Conservation (phyloP, 2,329 filamentous ascomycete genomes). For the Microdochium paspali region DNA sequence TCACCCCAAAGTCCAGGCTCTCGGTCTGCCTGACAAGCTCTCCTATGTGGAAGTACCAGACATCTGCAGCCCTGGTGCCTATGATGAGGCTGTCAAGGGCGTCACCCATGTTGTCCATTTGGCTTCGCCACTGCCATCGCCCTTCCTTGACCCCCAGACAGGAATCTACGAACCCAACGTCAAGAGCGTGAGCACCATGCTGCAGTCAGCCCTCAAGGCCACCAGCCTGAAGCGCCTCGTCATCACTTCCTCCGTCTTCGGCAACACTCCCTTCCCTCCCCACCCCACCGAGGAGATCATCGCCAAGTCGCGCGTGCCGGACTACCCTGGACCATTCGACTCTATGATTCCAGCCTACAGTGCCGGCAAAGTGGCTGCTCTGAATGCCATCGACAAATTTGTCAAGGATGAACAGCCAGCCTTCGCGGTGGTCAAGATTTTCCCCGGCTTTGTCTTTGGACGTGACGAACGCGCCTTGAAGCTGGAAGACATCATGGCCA, state of each 20-base stretch:
- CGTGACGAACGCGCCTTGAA: constrained; percentile 3
- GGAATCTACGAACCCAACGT: constrained; percentile 6
- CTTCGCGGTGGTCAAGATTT: constrained; percentile 6
- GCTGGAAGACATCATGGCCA: too few species aligned
- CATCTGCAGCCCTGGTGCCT: constrained; percentile 17
- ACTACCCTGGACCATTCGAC: constrained; percentile 2
- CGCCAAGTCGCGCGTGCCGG: constrained; percentile 2
- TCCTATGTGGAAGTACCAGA: constrained; percentile 21
- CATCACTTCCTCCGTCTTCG: constrained; percentile 17
- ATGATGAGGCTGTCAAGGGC: constrained; percentile 19
- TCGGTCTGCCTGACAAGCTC: constrained; percentile 8
- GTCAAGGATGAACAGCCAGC: not conserved
- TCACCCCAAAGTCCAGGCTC: constrained; percentile 14
- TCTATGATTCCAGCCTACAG: constrained; percentile 7
- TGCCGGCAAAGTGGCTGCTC: constrained; percentile 3
- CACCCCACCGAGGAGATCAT: not conserved
- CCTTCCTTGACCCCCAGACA: constrained; percentile 8
- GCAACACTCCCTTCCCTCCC: constrained; percentile 9
- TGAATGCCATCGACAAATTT: constrained; percentile 2
- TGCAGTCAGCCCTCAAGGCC: constrained; percentile 10
- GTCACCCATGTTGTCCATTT: constrained; percentile 17
- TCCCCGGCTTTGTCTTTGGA: constrained; percentile 4
- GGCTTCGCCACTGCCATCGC: constrained; percentile 11
- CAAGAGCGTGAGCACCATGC: constrained; percentile 12
- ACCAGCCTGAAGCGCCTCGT: constrained; percentile 13